Base-by-base conservation (phyloP, 2,329 filamentous ascomycete species). In the Hypomyces perniciosus region DNA sequence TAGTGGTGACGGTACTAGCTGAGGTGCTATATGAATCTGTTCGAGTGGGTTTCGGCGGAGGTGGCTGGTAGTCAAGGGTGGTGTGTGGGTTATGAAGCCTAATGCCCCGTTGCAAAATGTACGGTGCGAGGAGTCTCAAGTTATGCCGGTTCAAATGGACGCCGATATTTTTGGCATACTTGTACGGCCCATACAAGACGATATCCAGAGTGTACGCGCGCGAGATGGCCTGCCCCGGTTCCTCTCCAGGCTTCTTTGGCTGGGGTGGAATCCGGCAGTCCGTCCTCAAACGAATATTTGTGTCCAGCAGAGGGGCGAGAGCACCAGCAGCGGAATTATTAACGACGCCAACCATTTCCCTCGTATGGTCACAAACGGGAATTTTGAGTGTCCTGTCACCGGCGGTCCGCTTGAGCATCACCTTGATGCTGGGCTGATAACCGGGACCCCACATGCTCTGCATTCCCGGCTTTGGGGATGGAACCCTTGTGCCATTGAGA, bases 31-130 rank as follows among this genome's bases (percentile, higher is more conserved):
- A 56, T 50, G 60, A 56, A 50, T 60, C 64, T 55, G 57, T 65
- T n/a, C 20, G 40, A 1, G 43, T n/a, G 20, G 46, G 30, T 37
- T 64, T 63, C 6, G 66, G 61, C 2, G 68, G 65, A 7, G 68
- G 70, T 8, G 73, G 71, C 48, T 73, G 71, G 46, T 68, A 75
- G 61, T 74, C 72, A 59, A 73, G 69, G 63, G 71, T 20, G 20
- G 20, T 74, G 63, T 95, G 88, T 0, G 92, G 91, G 57, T 96
- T 95, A 65, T 81, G 79, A 12, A 93, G 80, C 43, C 83, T 80
- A 48, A 86, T 80, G 8, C 85, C 86, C 49, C 77, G 76, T 51
- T 89, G 83, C 6, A 87, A 78, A 46, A 81, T 78, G 37, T 81
- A 75, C 10, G 81, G 90, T 46, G 75, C 80, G 35, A 81, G 73